Evolutionary conservation across 805 yeast species (phyloP), one percentile per base, ranked within the genome.

Genomic region (Zygotorulaspora danielsina): DNA sequence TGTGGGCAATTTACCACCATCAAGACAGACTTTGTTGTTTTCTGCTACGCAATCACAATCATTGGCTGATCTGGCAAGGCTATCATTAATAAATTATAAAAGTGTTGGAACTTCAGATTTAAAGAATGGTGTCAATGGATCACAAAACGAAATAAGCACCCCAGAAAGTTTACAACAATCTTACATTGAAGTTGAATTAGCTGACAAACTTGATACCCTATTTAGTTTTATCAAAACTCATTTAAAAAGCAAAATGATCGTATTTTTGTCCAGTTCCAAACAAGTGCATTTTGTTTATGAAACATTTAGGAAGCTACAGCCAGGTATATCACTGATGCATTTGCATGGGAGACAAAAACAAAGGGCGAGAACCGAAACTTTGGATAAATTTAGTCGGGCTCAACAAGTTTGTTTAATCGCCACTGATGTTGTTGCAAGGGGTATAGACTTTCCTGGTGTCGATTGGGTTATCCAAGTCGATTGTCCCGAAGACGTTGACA

Each of bases 401-500:
- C 84, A 82, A 49, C 76, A 83, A 38, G 84, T 85, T 11, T 86
- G 95, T 65, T 65, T 87, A 34, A 79, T 87, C 55, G 93, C 95
- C 0, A 87, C 96, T 0, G 96, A 87, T 64, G 81, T 87, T 32
- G 95, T 86, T 9, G 95, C 96, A 1, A 70, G 96, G 59, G 96
- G 96, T 12, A 74, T 87, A 28, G 96, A 87, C 61, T 86, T 88
- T 63, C 96, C 96, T 0, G 84, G 89, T 5, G 84, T 87, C 35
- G 94, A 88, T 56, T 87, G 96, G 96, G 95, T 87, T n/a, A 70
- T 87, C 6, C 96, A 87, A 60, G 72, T 86, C 1, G 96, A 87
- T 57, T 84, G 94, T 53, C 96, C 96, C 0, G 96, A 87, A 57
- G 95, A 85, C 61, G 73, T 78, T 2, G 86, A 88, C 20, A 88